Conservation (phyloP, 2,329 filamentous ascomycete species). For the Phaeophleospora eucalypticola region DNA sequence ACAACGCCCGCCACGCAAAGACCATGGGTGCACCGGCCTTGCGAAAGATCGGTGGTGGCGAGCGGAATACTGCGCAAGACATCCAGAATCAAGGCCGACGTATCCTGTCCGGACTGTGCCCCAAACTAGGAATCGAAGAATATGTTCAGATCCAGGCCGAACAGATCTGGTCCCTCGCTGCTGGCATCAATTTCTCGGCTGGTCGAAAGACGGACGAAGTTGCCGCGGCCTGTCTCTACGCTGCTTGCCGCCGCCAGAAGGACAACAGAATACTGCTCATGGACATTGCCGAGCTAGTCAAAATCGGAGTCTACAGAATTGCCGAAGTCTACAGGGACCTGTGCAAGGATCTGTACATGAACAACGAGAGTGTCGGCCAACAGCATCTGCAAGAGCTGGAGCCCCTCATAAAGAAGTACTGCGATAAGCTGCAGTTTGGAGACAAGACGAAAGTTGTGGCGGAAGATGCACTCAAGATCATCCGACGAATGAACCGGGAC, state of each 20-base stretch:
- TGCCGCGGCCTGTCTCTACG: conserved; percentile 85
- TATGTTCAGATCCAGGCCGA: conserved; percentile 38
- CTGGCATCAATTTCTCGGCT: conserved; percentile 67
- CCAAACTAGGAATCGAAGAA: conserved; percentile 37
- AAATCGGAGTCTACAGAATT: conserved; percentile 86
- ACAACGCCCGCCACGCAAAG: conserved; percentile 77
- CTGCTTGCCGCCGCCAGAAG: conserved; percentile 73
- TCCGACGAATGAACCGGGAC: conserved; percentile 89
- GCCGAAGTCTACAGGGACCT: conserved; percentile 86
- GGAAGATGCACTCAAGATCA: conserved; percentile 78
- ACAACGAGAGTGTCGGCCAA: conserved; percentile 41
- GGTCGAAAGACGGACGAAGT: conserved; percentile 82
- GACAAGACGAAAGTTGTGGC: conserved; percentile 77
- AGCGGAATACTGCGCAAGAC: conserved; percentile 55
- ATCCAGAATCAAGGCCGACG: conserved; percentile 45
- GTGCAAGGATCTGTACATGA: conserved; percentile 62
- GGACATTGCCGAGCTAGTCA: conserved; percentile 81
- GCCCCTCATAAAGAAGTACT: conserved; percentile 86
- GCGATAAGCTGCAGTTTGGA: conserved; percentile 86
- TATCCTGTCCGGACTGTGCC: conserved; percentile 38
- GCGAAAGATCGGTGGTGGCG: conserved; percentile 42
- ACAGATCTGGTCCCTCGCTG: conserved; percentile 43
- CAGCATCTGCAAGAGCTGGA: conserved; percentile 72
- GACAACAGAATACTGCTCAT: conserved; percentile 89
- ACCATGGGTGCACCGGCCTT: conserved; percentile 47